A percentile compares a stretch with the other conserved stretches of the same genome.
These are phyloP conservation scores for Staphylotrichum tortipilum DNA, from an alignment of 495 filamentous ascomycete genomes.

Conservation along the genomic window DNA sequence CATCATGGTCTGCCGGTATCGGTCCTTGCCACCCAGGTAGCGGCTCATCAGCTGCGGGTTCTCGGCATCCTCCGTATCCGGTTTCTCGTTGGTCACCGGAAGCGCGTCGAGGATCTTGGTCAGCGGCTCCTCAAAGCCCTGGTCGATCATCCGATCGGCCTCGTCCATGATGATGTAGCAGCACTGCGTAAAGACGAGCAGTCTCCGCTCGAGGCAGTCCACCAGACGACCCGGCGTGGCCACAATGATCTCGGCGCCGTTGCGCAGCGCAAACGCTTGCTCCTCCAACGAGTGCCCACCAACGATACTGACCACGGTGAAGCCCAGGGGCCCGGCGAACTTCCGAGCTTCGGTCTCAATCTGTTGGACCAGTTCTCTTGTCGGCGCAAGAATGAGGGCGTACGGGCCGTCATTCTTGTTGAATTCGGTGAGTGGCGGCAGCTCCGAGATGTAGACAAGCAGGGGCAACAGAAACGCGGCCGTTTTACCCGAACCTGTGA, in stretches of 20 bases:
- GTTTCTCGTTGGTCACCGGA: conserved; percentile 90
- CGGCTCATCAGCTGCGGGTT: conserved; percentile 75
- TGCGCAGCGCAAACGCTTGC: conserved; percentile 84
- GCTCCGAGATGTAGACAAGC: conserved; percentile 90
- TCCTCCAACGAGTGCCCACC: conserved; percentile 95
- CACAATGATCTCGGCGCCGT: conserved; percentile 97
- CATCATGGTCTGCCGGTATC: conserved; percentile 99
- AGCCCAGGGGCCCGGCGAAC: conserved; percentile 84
- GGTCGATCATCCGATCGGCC: conserved; percentile 98
- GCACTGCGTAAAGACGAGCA: conserved; percentile 87
- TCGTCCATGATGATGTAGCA: conserved; percentile 98
- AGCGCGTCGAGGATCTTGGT: conserved; percentile 99
- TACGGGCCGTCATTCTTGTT: conserved; percentile 97
- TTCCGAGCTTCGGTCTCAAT: conserved; percentile 94
- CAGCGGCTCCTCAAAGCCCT: conserved; percentile 94
- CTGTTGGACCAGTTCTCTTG: conserved; percentile 96
- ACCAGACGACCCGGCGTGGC: conserved; percentile 95
- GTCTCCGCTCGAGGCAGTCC: conserved; percentile 89
- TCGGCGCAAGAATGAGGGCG: conserved; percentile 91
- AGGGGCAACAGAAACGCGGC: conserved; percentile 90
- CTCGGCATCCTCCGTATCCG: conserved; percentile 90
- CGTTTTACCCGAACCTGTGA: conserved; percentile 98
- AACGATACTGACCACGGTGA: conserved; percentile 93
- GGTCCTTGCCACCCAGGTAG: conserved; percentile 71
- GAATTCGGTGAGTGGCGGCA: conserved; percentile 74